Evolutionary conservation across 192 early-diverging fungal species (phyloP).

Genomic region (Chytriomyces confervae): DNA sequence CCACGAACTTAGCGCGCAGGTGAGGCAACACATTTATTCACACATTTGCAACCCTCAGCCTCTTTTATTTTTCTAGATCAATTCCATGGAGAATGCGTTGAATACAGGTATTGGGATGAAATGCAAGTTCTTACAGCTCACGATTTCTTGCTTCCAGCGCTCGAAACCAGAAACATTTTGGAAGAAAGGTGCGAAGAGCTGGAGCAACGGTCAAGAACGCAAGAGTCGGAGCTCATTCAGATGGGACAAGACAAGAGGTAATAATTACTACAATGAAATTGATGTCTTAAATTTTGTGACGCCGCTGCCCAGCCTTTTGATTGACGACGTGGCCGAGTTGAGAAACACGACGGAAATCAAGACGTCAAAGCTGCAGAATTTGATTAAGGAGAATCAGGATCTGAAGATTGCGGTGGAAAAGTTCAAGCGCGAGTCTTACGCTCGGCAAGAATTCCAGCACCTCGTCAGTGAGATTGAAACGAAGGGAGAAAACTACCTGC

Average conservation of each 20-base stretch:
- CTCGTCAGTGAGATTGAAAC: slow-evolving; percentile 45
- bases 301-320: slow-evolving; percentile 37
- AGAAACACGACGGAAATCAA: slow-evolving; percentile 41
- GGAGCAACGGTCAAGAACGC: slow-evolving; percentile 30
- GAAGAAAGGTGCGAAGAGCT: slow-evolving; percentile 45
- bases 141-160: slow-evolving; percentile 15
- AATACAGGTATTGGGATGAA: slow-evolving; percentile 20
- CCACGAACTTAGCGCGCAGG: slow-evolving; percentile 41
- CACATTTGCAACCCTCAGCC: background rate
- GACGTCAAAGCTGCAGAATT: slow-evolving; percentile 22
- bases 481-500: slow-evolving; percentile 48
- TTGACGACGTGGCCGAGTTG: slow-evolving; percentile 51
- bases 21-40: background rate
- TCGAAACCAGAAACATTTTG: slow-evolving; percentile 42
- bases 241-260: slow-evolving; percentile 55
- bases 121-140: background rate
- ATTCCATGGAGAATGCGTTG: slow-evolving; percentile 36
- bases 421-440: slow-evolving; percentile 35
- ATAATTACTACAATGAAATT: background rate
- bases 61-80: slow-evolving; percentile 13
- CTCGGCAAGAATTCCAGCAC: slow-evolving; percentile 37
- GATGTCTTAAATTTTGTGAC: background rate
- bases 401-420: slow-evolving; percentile 39
- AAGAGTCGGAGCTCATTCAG: slow-evolving; percentile 45
- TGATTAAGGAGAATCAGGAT: slow-evolving; percentile 39